Percentiles rank a stretch among this genome's conserved stretches.
phyloP scores from a whole-genome alignment of 495 filamentous ascomycete genomes.

The Aspergillus ellipticus region DNA sequence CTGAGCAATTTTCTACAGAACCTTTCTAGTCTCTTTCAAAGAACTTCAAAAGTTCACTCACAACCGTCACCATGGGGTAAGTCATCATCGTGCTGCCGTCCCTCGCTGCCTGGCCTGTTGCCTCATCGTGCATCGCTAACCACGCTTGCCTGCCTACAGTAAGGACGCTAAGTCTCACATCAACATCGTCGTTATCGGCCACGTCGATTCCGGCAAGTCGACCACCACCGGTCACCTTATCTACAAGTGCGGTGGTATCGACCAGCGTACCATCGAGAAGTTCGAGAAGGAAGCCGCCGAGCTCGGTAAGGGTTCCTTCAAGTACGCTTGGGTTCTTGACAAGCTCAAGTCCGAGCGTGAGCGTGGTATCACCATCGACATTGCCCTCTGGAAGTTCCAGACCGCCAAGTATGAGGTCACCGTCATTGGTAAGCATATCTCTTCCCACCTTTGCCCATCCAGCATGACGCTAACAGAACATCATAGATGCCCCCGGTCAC shows the following conservation, averaged over 20 bases:
- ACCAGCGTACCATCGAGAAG: slow-evolving; percentile 99
- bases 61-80: slow-evolving; percentile 53
- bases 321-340: slow-evolving; percentile 99
- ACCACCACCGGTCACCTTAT: slow-evolving; percentile 98
- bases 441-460: slow-evolving; percentile 6
- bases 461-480: slow-evolving; percentile 9
- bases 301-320: slow-evolving; percentile 99
- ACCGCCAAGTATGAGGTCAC: slow-evolving; percentile 98
- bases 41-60: slow-evolving; percentile 41
- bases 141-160: slow-evolving; percentile 41
- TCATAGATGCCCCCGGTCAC: slow-evolving; percentile 91
- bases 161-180: slow-evolving; percentile 84
- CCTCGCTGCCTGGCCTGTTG: neutral
- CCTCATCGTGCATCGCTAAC: slow-evolving; percentile 7
- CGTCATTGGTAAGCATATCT: slow-evolving; percentile 75
- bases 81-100: slow-evolving; percentile 16
- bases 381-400: slow-evolving; percentile 99
- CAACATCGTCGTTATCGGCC: slow-evolving; percentile 98
- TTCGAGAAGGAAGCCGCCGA: slow-evolving; percentile 99
- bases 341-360: slow-evolving; percentile 99
- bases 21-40: slow-evolving; percentile 44
- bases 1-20: slow-evolving; percentile 42
- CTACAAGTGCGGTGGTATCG: slow-evolving; percentile 99
- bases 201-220: slow-evolving; percentile 99
- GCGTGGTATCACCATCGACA: slow-evolving; percentile 99